Conservation (phyloP, 441 rosid genomes). For the Pelargonium cotyledonis region DNA sequence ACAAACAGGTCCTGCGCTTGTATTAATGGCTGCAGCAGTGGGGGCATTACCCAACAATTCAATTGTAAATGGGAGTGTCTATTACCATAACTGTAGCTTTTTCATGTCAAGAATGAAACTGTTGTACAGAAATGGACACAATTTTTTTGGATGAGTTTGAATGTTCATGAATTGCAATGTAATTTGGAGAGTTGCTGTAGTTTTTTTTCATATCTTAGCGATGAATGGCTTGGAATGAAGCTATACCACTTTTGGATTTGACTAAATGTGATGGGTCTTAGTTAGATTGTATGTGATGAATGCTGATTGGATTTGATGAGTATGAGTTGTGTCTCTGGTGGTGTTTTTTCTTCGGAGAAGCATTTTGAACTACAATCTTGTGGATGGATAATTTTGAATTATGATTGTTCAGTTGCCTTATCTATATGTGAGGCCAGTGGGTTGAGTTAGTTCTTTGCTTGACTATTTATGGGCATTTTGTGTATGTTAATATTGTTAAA, state of each 20-base stretch:
- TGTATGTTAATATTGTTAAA: not conserved
- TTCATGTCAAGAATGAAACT: slow-evolving; percentile 30
- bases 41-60: slow-evolving; percentile 38
- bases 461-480: slow-evolving; percentile 6
- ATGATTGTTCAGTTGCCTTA: slow-evolving; percentile 14
- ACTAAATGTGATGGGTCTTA: slow-evolving; percentile 28
- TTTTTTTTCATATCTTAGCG: slow-evolving; percentile 25
- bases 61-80: slow-evolving; percentile 46
- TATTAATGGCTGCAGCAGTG: slow-evolving; percentile 47
- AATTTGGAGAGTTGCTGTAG: slow-evolving; percentile 30
- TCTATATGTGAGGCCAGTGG: slow-evolving; percentile 15
- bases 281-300: slow-evolving; percentile 30
- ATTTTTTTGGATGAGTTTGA: slow-evolving; percentile 28
- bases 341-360: slow-evolving; percentile 9
- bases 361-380: slow-evolving; percentile 5
- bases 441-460: slow-evolving; percentile 19
- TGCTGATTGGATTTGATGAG: slow-evolving; percentile 23
- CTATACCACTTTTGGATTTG: slow-evolving; percentile 16
- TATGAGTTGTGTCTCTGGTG: slow-evolving; percentile 11
- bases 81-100: slow-evolving; percentile 38
- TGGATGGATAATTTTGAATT: slow-evolving; percentile 19
- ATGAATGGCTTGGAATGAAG: slow-evolving; percentile 31
- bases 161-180: slow-evolving; percentile 37
- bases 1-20: slow-evolving; percentile 42
- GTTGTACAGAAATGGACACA: slow-evolving; percentile 46